Conservation (phyloP, 805 yeast species). For the Candida yuanshanica region DNA sequence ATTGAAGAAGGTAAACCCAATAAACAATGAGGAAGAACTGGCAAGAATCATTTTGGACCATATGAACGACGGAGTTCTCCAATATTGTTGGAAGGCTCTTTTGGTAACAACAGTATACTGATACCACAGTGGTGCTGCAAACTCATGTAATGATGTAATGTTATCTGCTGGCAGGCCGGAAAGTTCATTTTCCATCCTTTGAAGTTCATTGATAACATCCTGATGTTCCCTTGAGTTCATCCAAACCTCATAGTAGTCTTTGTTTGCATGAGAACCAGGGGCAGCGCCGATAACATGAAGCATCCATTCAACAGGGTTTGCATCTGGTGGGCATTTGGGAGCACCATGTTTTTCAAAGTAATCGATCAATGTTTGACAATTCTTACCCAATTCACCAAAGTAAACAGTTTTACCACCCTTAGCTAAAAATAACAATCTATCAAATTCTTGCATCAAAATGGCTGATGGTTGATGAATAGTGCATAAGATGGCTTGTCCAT, state of each 20-base stretch:
- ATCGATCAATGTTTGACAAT: constrained; percentile 50
- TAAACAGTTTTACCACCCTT: constrained; percentile 71
- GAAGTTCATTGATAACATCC: constrained; percentile 55
- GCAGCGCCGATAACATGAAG: constrained; percentile 80
- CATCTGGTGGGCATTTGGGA: constrained; percentile 56
- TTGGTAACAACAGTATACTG: constrained; percentile 43
- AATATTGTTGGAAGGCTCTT: constrained; percentile 58
- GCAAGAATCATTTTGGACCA: constrained; percentile 56
- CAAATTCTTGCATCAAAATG: constrained; percentile 69
- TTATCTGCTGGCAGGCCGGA: constrained; percentile 31
- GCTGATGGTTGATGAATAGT: constrained; percentile 90
- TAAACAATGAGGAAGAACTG: constrained; percentile 53
- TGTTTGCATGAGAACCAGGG: constrained; percentile 69
- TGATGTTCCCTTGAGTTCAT: constrained; percentile 55
- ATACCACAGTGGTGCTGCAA: constrained; percentile 37
- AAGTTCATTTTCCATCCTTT: constrained; percentile 57
- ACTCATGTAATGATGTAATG: constrained; percentile 32
- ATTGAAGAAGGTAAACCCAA: constrained; percentile 71
- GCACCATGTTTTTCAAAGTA: constrained; percentile 68
- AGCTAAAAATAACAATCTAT: constrained; percentile 64
- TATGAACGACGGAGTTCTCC: constrained; percentile 60
- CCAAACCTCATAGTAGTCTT: constrained; percentile 78
- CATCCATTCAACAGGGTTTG: constrained; percentile 93
- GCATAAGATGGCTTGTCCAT: constrained; percentile 62
- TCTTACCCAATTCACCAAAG: constrained; percentile 66